These are phyloP conservation scores for Metarhizium humberi DNA, from an alignment of 2,329 filamentous ascomycete species.

Conservation along the genomic window DNA sequence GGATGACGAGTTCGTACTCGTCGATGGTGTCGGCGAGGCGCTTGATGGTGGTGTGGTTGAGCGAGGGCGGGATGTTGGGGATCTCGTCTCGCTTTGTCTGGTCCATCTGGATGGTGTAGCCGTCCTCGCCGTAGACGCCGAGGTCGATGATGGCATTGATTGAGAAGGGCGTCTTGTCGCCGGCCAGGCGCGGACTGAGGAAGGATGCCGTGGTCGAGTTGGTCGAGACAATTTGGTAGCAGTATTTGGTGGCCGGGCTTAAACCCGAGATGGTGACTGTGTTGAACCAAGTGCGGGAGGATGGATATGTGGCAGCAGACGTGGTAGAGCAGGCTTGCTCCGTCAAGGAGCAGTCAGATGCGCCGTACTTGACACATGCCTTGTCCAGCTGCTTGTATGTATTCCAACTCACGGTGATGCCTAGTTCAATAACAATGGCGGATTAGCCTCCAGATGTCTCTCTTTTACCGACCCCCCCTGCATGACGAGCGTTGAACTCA, in stretches of 20 bases:
- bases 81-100: constrained; percentile 37
- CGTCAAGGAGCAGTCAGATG: constrained; percentile 27
- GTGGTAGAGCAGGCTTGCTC: constrained; percentile 32
- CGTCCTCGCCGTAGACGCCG: constrained; percentile 32
- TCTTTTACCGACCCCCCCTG: not conserved
- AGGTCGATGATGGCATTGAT: constrained; percentile 40
- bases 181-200: constrained; percentile 40
- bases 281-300: constrained; percentile 45
- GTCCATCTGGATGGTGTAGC: constrained; percentile 25
- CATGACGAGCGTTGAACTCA: constrained; percentile 16
- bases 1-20: constrained; percentile 45
- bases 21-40: constrained; percentile 40
- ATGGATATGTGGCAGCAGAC: constrained; percentile 37
- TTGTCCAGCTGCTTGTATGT: constrained; percentile 37
- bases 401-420: constrained; percentile 46
- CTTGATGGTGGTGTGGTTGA: constrained; percentile 51
- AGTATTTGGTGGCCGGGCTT: constrained; percentile 45
- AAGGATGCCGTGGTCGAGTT: constrained; percentile 47
- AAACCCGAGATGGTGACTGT: constrained; percentile 36
- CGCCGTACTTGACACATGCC: constrained; percentile 43
- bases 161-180: constrained; percentile 45
- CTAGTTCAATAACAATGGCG: constrained; percentile 18
- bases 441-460: not conserved
- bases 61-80: constrained; percentile 36
- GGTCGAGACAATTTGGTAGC: constrained; percentile 48